Conservation (phyloP, 2,329 filamentous ascomycete genomes). For the Beauveria bassiana region DNA sequence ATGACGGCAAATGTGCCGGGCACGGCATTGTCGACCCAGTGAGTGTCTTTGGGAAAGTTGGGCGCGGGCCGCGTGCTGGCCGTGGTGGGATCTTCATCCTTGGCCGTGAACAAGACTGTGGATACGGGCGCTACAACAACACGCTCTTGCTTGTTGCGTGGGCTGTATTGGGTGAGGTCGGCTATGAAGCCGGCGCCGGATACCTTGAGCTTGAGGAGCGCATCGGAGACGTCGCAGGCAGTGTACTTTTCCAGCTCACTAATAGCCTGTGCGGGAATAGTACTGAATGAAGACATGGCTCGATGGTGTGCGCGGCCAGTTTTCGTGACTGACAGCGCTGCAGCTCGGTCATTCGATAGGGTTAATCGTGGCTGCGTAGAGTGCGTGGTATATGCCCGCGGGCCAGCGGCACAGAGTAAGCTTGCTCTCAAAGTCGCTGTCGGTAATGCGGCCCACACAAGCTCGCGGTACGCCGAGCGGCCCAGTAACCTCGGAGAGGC, state of each 20-base stretch:
- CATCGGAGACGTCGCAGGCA: conserved; percentile 60
- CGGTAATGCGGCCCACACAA: conserved; percentile 15
- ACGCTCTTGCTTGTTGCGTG: conserved; percentile 16
- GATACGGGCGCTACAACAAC: conserved; percentile 46
- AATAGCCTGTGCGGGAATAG: conserved; percentile 16
- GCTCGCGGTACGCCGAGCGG: conserved; percentile 18
- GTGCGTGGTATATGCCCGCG: background rate
- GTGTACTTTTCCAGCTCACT: conserved; percentile 30
- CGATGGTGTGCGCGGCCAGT: background rate
- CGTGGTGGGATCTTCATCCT: conserved; percentile 30
- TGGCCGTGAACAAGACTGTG: conserved; percentile 56
- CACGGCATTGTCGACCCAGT: conserved; percentile 61
- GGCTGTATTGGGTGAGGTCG: conserved; percentile 38
- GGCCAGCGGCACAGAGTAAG: background rate
- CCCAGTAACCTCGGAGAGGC: conserved; percentile 23
- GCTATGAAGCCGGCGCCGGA: conserved; percentile 59
- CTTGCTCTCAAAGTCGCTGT: background rate
- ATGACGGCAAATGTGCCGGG: conserved; percentile 57
- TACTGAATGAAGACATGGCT: conserved; percentile 11
- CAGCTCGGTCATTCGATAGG: background rate
- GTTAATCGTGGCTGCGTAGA: background rate
- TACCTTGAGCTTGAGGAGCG: conserved; percentile 61
- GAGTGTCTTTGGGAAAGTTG: conserved; percentile 51
- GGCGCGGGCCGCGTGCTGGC: conserved; percentile 19
- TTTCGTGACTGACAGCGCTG: background rate